Conservation (phyloP, 1,284 basidiomycete species). For the Heterobasidion parviporum region DNA sequence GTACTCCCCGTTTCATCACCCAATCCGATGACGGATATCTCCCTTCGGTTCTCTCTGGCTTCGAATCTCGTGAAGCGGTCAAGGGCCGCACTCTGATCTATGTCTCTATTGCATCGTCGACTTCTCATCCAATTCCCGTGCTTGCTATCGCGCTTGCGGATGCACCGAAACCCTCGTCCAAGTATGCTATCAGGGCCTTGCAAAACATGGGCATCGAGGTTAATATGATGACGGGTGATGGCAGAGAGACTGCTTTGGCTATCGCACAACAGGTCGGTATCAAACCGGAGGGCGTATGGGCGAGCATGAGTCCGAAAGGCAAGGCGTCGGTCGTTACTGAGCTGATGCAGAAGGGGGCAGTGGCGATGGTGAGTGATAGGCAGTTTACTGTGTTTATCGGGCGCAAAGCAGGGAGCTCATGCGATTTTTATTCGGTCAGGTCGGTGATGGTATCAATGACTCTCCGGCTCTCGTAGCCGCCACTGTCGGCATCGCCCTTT, state of each 20-base stretch:
- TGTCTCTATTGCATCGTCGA: constrained; percentile 48
- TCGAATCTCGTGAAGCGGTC: constrained; percentile 59
- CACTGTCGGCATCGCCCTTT: constrained; percentile 92
- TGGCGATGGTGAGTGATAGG: constrained; percentile 72
- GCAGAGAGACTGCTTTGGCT: constrained; percentile 73
- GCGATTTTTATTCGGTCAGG: constrained; percentile 35
- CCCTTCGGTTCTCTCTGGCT: constrained; percentile 50
- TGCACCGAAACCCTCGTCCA: constrained; percentile 75
- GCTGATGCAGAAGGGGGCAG: constrained; percentile 66
- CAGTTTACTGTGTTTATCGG: not conserved
- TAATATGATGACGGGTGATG: constrained; percentile 88
- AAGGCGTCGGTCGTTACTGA: constrained; percentile 81
- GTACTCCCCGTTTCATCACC: constrained; percentile 65
- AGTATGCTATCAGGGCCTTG: constrained; percentile 72
- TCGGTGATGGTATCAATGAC: constrained; percentile 99
- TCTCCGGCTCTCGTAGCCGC: constrained; percentile 94
- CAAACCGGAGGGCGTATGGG: constrained; percentile 70
- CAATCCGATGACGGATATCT: constrained; percentile 40
- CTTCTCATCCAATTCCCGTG: constrained; percentile 23
- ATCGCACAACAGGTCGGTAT: constrained; percentile 87
- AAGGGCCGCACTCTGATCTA: constrained; percentile 82
- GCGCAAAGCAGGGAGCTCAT: not conserved
- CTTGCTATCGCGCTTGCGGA: constrained; percentile 71
- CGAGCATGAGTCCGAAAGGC: constrained; percentile 87
- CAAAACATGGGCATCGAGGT: constrained; percentile 86